Evolutionary conservation across 2,329 filamentous ascomycete species (phyloP).

Genomic region (Cryoendolithus antarcticus): DNA sequence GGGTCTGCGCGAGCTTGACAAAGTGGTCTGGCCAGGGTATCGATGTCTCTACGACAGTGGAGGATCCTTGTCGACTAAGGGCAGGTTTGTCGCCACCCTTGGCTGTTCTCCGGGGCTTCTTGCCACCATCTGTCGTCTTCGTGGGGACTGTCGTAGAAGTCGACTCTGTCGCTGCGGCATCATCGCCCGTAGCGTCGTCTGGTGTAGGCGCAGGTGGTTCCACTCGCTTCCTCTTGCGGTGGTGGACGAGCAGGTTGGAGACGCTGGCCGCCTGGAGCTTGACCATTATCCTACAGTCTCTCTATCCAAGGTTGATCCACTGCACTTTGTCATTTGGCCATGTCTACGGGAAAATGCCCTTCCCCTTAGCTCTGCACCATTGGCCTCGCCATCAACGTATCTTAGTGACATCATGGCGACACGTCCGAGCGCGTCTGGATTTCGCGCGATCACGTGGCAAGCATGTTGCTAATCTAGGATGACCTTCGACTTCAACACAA

Average conservation of each 20-base stretch:
- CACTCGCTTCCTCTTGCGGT: slow-evolving; percentile 31
- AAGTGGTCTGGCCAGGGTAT: slow-evolving; percentile 66
- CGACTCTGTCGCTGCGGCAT: slow-evolving; percentile 8
- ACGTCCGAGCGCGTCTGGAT: no score
- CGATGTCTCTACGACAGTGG: slow-evolving; percentile 36
- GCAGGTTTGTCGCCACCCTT: slow-evolving; percentile 29
- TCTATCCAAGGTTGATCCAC: no score
- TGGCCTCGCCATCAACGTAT: neutral
- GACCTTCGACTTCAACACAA: no score
- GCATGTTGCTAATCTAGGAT: no score
- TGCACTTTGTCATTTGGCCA: no score
- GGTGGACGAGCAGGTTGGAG: slow-evolving; percentile 33
- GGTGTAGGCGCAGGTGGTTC: slow-evolving; percentile 6
- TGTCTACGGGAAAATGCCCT: no score
- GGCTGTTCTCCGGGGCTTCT: slow-evolving; percentile 35
- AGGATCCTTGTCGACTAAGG: slow-evolving; percentile 35
- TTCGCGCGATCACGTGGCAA: no score
- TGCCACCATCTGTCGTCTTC: slow-evolving; percentile 45
- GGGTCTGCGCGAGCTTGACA: slow-evolving; percentile 58
- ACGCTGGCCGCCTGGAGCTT: slow-evolving; percentile 37
- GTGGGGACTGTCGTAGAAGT: slow-evolving; percentile 37
- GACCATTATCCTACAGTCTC: slow-evolving; percentile 23
- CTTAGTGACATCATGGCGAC: neutral
- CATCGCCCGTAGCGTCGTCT: neutral
- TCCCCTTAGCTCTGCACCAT: no score